Conservation (phyloP, 2,329 filamentous ascomycete species). For the Aschersonia sp. region DNA sequence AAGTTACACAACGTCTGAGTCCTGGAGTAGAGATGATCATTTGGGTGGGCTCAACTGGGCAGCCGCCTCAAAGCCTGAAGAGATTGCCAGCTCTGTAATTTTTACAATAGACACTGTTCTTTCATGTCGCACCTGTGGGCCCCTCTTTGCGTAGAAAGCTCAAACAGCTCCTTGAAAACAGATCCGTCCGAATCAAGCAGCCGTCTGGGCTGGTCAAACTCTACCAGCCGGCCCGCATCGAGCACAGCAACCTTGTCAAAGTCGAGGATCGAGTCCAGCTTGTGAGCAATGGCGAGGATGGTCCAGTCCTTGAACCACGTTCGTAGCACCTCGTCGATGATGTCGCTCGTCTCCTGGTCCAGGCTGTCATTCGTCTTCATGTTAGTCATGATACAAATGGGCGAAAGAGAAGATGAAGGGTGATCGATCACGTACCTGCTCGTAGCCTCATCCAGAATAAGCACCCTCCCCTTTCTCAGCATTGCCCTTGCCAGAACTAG, state of each 20-base stretch:
- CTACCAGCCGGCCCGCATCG: neutral
- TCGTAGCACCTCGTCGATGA: conserved; percentile 1
- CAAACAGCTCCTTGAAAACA: no score
- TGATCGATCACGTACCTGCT: neutral
- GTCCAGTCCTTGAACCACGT: conserved; percentile 1
- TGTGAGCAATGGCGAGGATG: conserved; percentile 1
- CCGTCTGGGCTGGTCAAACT: neutral
- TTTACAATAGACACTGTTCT: no score
- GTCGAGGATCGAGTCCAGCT: conserved; percentile 1
- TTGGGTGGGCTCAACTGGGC: no score
- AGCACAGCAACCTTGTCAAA: neutral
- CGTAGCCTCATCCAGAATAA: conserved; percentile 3
- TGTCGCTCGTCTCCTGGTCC: conserved; percentile 1
- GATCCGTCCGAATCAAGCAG: no score
- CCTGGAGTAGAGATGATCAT: no score
- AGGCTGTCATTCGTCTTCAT: neutral
- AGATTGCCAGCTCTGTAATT: no score
- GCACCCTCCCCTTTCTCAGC: neutral
- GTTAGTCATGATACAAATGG: no score
- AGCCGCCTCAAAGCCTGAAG: no score
- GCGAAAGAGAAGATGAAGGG: no score
- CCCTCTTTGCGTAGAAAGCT: no score
- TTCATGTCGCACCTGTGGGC: no score
- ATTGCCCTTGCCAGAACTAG: conserved; percentile 5
- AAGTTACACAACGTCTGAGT: no score